These are phyloP conservation scores for Lanmaoa pseudosensibilis DNA, from an alignment of 768 basidiomycete species.

Conservation along the genomic window DNA sequence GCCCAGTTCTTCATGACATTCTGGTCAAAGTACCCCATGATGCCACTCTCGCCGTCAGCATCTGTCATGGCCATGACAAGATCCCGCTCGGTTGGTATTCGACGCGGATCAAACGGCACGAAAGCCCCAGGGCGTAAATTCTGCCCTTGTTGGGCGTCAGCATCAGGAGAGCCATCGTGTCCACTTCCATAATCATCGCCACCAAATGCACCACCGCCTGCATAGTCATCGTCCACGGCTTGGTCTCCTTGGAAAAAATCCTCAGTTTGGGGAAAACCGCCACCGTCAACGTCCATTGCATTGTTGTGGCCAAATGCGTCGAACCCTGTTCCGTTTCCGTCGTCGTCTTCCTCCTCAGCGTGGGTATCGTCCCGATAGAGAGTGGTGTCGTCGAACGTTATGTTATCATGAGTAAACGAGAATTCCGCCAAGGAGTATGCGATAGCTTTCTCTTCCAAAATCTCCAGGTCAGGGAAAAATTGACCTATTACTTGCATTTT, in stretches of 20 bases:
- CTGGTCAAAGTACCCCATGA: constrained; percentile 90
- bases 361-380: constrained; percentile 57
- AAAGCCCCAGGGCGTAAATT: constrained; percentile 46
- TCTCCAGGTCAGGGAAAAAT: constrained; percentile 70
- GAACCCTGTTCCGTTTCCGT: constrained; percentile 27
- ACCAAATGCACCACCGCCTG: constrained; percentile 39
- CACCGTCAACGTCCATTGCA: constrained; percentile 42
- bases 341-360: constrained; percentile 37
- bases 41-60: constrained; percentile 52
- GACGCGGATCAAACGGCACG: constrained; percentile 83
- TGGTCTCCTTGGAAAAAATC: constrained; percentile 72
- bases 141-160: constrained; percentile 41
- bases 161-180: constrained; percentile 45
- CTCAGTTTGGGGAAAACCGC: constrained; percentile 44
- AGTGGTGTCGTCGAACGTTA: constrained; percentile 59
- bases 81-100: constrained; percentile 73
- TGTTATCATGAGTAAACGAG: constrained; percentile 70
- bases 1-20: constrained; percentile 94
- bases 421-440: constrained; percentile 81
- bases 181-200: constrained; percentile 43
- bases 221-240: constrained; percentile 49
- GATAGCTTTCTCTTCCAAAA: constrained; percentile 69
- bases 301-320: constrained; percentile 24
- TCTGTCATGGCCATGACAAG: constrained; percentile 85
- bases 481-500: constrained; percentile 42